Conservation (phyloP, 805 yeast genomes). For the Priceomyces fermenticarens region DNA sequence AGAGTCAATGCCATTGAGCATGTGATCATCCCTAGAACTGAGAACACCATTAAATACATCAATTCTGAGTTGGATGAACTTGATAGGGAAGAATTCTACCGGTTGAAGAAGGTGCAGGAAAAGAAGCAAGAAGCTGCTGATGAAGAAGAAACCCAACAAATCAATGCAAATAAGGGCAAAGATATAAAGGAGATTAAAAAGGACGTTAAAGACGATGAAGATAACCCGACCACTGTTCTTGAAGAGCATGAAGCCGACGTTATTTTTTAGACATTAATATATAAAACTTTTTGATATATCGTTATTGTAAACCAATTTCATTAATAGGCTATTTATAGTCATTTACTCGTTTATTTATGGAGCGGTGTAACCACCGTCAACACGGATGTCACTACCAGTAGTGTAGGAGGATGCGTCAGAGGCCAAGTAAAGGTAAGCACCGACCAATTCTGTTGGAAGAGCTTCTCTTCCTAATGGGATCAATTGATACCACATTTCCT, state of each 20-base stretch:
- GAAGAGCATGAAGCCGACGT: slow-evolving; percentile 47
- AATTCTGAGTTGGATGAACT: slow-evolving; percentile 95
- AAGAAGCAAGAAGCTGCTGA: slow-evolving; percentile 84
- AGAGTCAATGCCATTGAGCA: slow-evolving; percentile 99
- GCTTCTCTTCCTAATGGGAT: slow-evolving; percentile 49
- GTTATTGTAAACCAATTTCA: neutral
- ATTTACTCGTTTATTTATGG: slow-evolving; percentile 14
- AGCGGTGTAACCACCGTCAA: slow-evolving; percentile 46
- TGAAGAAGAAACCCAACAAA: slow-evolving; percentile 51
- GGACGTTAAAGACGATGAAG: slow-evolving; percentile 25
- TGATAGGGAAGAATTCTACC: slow-evolving; percentile 96
- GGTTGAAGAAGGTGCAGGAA: slow-evolving; percentile 94
- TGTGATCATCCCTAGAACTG: slow-evolving; percentile 96
- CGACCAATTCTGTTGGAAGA: slow-evolving; percentile 41
- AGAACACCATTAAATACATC: slow-evolving; percentile 87
- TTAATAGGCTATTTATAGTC: neutral
- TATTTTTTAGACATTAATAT: slow-evolving; percentile 28
- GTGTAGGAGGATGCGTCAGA: slow-evolving; percentile 43
- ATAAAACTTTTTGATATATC: too few species aligned
- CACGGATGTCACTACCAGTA: slow-evolving; percentile 44
- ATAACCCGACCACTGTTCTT: slow-evolving; percentile 30
- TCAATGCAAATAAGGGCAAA: slow-evolving; percentile 10
- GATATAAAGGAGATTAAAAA: slow-evolving; percentile 7
- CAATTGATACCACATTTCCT: slow-evolving; percentile 36
- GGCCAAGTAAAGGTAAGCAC: slow-evolving; percentile 44